phyloP scores from a whole-genome alignment of 805 yeast species.

The Candida namnaoensis region DNA sequence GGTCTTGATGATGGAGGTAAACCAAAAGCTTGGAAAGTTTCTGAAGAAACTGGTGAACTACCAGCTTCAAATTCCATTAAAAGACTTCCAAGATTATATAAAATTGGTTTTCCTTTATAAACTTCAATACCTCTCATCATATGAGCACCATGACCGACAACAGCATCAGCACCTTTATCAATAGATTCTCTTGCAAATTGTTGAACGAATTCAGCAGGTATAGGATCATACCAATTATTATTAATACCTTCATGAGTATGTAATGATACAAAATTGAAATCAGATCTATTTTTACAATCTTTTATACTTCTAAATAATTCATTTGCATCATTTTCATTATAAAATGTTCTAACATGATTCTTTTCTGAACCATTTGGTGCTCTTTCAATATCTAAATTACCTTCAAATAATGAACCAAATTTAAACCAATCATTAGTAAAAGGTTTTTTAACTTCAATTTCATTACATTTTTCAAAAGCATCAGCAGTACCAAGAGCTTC shows the following conservation, averaged over 20 bases:
- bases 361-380: slow-evolving; percentile 13
- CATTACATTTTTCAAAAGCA: slow-evolving; percentile 18
- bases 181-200: slow-evolving; percentile 17
- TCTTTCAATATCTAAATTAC: slow-evolving; percentile 14
- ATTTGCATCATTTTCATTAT: slow-evolving; percentile 14
- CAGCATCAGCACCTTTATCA: slow-evolving; percentile 19
- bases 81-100: slow-evolving; percentile 19
- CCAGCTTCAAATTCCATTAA: slow-evolving; percentile 21
- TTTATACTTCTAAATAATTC: slow-evolving; percentile 14
- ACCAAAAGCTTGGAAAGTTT: slow-evolving; percentile 17
- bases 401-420: slow-evolving; percentile 20
- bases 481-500: slow-evolving; percentile 20
- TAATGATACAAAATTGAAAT: slow-evolving; percentile 16
- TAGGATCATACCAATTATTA: slow-evolving; percentile 23
- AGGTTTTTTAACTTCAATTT: slow-evolving; percentile 18
- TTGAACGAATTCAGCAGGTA: slow-evolving; percentile 18
- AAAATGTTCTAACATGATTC: slow-evolving; percentile 16
- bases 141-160: slow-evolving; percentile 21
- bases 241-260: slow-evolving; percentile 21
- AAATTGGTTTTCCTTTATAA: slow-evolving; percentile 18
- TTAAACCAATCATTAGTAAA: slow-evolving; percentile 15
- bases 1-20: slow-evolving; percentile 16
- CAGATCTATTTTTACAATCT: slow-evolving; percentile 17
- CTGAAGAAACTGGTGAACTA: slow-evolving; percentile 16
- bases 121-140: slow-evolving; percentile 21